phyloP scores from a whole-genome alignment of 192 early-diverging fungal genomes.

The Umbelopsis sp. region DNA sequence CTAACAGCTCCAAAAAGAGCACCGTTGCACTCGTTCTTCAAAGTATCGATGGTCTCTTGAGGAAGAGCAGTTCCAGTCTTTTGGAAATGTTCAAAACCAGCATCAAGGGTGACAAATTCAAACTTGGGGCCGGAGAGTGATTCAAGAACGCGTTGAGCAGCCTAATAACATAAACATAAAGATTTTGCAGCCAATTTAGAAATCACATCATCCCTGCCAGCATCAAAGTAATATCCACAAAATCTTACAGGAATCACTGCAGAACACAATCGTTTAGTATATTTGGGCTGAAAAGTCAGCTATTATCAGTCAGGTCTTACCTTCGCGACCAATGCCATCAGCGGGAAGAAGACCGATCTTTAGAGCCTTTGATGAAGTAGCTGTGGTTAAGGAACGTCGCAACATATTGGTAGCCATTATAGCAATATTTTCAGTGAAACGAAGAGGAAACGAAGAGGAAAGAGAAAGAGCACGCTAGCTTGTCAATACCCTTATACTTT shows the following conservation, averaged over 20 bases:
- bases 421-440: slow-evolving; percentile 6
- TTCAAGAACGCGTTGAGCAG: slow-evolving; percentile 87
- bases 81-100: slow-evolving; percentile 96
- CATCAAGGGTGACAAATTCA: slow-evolving; percentile 84
- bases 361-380: slow-evolving; percentile 46
- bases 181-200: not conserved
- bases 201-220: not conserved
- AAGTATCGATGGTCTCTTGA: slow-evolving; percentile 76
- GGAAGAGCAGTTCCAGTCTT: slow-evolving; percentile 93
- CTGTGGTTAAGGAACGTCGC: slow-evolving; percentile 40
- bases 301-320: slow-evolving; percentile 43
- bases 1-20: slow-evolving; percentile 96
- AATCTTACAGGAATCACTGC: slow-evolving; percentile 34
- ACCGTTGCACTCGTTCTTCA: slow-evolving; percentile 86
- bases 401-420: slow-evolving; percentile 40
- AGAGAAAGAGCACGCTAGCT: not conserved
- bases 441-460: slow-evolving; percentile 15
- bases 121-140: slow-evolving; percentile 71
- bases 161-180: slow-evolving; percentile 49
- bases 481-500: not conserved
- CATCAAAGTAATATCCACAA: too few relatives aligned
- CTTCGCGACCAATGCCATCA: slow-evolving; percentile 96
- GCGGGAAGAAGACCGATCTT: slow-evolving; percentile 94
- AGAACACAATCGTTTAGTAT: slow-evolving; percentile 1
- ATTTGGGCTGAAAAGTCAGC: not conserved